Base-by-base conservation (phyloP, 139 green algal species). In the Coelastrella sp. region DNA sequence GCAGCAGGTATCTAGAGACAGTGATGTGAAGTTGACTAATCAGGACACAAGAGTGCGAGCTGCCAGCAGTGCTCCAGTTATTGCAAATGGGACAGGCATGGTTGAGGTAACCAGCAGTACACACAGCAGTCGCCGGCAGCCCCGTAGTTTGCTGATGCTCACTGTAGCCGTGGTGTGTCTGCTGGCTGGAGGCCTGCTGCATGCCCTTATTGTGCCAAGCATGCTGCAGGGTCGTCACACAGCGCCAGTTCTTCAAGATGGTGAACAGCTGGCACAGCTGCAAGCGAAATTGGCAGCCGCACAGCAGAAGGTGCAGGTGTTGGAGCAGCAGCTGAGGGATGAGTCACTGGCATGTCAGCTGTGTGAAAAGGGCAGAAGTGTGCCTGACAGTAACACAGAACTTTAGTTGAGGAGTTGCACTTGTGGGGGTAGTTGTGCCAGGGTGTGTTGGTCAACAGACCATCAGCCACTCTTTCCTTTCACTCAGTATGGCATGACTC, bases 291-390 rank as follows among this genome's bases (percentile, higher is more conserved):
- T n/a, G n/a, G n/a, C n/a, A n/a, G n/a, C n/a, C n/a, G n/a, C n/a
- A n/a, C 48, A 81, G 75, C 53, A 53, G 34, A 30, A 53, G 53
- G 75, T 64, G 34, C 30, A 59, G 75, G 50, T 37, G 53, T 35
- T 82, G 75, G 30, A 82, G 75, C 23, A 37, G 53, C 75, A 82
- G 75, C 25, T 82, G 35, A 82, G 53, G 35, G 35, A 82, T 30
- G 6, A 2, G 2, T 53, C 67, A 57, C 8, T 19, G 51, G 67
- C 34, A 15, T 76, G 73, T 40, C n/a, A n/a, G n/a, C n/a, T n/a
- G n/a, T n/a, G n/a, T n/a, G n/a, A n/a, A n/a, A 57, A 57, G 0
- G 45, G 11, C 45, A 1, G 45, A 9, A 57, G 45, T 13, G 11
- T 57, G 45, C 15, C 0, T 9, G 45, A 57, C 45, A 57, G 45